A percentile compares a stretch with the other conserved stretches of the same genome.
phyloP scores from a whole-genome alignment of 2,329 filamentous ascomycete species.

The Penicillium sp. region DNA sequence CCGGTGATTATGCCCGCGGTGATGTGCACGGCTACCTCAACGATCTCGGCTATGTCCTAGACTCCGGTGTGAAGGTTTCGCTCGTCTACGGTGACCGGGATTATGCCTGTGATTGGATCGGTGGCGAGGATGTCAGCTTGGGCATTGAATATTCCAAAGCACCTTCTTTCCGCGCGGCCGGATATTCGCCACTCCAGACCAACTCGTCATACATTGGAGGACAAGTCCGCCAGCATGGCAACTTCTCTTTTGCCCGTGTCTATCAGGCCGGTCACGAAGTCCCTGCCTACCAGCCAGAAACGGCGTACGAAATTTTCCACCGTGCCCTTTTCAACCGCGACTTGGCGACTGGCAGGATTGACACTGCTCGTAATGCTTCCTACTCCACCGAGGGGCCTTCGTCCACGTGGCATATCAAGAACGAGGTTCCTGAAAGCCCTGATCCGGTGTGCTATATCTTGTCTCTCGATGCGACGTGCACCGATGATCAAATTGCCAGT shows the following conservation, averaged over 20 bases:
- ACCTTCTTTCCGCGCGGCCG: conserved; percentile 49
- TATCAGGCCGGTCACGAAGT: conserved; percentile 53
- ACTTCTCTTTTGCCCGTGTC: conserved; percentile 52
- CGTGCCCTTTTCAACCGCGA: conserved; percentile 54
- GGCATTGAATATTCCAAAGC: conserved; percentile 49
- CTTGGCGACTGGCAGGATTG: conserved; percentile 55
- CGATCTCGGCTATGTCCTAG: conserved; percentile 52
- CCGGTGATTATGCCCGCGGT: conserved; percentile 51
- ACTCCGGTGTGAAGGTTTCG: conserved; percentile 58
- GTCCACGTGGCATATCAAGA: conserved; percentile 48
- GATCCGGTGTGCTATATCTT: conserved; percentile 50
- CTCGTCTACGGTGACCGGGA: conserved; percentile 62
- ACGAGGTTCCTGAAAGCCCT: conserved; percentile 43
- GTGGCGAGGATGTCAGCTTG: conserved; percentile 55
- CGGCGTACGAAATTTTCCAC: conserved; percentile 56
- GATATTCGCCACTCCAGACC: conserved; percentile 50
- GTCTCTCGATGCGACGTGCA: conserved; percentile 42
- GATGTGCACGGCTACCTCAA: conserved; percentile 43
- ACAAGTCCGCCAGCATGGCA: conserved; percentile 49
- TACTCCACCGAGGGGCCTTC: conserved; percentile 44
- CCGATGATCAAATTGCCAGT: conserved; percentile 44
- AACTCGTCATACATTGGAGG: conserved; percentile 48
- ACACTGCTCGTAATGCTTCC: conserved; percentile 32
- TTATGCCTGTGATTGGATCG: conserved; percentile 60
- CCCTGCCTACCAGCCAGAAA: conserved; percentile 57